Evolutionary conservation across 2,329 filamentous ascomycete genomes (phyloP).

Genomic region (Sphaceloma murrayae): DNA sequence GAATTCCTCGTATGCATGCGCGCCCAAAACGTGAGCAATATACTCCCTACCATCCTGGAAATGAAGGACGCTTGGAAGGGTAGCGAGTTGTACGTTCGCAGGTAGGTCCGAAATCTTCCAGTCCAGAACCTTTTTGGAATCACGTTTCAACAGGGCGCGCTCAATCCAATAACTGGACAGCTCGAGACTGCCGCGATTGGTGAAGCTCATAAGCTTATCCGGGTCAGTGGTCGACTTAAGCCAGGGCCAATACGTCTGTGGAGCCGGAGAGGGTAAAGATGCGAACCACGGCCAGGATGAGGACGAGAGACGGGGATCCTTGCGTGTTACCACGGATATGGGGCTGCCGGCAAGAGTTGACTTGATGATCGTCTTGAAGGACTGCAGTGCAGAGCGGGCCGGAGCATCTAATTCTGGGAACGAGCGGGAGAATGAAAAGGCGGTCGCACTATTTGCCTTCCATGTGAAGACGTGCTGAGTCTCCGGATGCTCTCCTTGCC

Average conservation of each 20-base stretch:
- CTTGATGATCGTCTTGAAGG: neutral
- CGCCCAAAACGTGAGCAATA: neutral
- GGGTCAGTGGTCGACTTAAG: neutral
- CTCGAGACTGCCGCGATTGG: neutral
- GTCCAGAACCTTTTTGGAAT: neutral
- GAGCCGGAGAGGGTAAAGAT: neutral
- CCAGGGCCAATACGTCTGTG: neutral
- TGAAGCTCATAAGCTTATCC: neutral
- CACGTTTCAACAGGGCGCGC: neutral
- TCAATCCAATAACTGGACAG: neutral
- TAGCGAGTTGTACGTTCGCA: neutral
- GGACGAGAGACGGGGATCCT: neutral
- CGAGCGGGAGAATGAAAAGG: neutral
- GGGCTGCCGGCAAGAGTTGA: no score
- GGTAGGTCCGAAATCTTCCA: neutral
- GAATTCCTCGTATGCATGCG: neutral
- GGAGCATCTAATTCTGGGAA: neutral
- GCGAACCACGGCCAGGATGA: neutral
- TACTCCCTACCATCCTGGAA: neutral
- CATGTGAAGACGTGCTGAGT: slow-evolving; percentile 1
- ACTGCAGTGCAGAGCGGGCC: neutral
- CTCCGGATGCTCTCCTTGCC: no score
- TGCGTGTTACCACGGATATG: neutral
- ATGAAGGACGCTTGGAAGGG: neutral
- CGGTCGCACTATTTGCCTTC: neutral